Conservation (phyloP, 768 basidiomycete genomes). For the Boletus rubropictus region DNA sequence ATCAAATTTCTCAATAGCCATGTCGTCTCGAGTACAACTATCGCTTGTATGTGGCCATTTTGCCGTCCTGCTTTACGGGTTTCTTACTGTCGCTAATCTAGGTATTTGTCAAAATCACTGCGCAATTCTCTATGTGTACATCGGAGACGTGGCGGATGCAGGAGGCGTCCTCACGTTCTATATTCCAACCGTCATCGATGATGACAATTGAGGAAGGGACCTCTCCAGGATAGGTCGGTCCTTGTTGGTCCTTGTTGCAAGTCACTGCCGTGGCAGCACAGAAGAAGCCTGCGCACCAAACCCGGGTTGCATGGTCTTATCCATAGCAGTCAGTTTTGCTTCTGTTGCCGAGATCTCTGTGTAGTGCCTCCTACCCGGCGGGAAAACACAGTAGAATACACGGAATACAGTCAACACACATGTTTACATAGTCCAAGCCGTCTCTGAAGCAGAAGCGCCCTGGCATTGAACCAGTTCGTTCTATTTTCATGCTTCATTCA, state of each 20-base stretch:
- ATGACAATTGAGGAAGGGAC: slow-evolving; percentile 28
- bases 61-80: background rate
- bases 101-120: slow-evolving; percentile 81
- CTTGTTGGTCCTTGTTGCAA: background rate
- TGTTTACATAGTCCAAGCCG: slow-evolving; percentile 10
- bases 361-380: background rate
- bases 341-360: too few relatives aligned
- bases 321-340: background rate
- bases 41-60: slow-evolving; percentile 59
- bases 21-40: slow-evolving; percentile 75
- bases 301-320: background rate
- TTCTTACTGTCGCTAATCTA: slow-evolving; percentile 26
- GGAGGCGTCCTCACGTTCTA: slow-evolving; percentile 88
- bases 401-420: background rate
- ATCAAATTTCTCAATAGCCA: slow-evolving; percentile 78
- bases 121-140: slow-evolving; percentile 84
- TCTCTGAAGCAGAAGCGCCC: background rate
- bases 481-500: background rate
- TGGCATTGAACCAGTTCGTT: background rate
- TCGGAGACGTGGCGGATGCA: slow-evolving; percentile 71
- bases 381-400: background rate
- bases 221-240: background rate
- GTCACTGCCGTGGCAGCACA: background rate
- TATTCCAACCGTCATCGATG: slow-evolving; percentile 72
- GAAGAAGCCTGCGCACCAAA: background rate